Evolutionary conservation across 345 rosid species (phyloP).

Genomic region (Eucalyptus pumila): DNA sequence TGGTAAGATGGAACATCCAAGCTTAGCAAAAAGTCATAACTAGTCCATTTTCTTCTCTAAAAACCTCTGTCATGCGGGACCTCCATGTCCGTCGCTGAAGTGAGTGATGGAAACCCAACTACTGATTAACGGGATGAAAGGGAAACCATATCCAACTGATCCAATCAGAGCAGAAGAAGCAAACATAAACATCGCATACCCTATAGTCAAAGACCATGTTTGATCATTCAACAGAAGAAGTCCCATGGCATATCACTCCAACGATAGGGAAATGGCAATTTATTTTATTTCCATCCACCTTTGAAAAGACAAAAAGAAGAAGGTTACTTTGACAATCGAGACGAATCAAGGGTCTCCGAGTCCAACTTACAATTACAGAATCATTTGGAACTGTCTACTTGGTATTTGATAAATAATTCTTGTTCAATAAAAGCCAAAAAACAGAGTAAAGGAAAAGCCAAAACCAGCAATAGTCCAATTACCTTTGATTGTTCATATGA

Average conservation of each 20-base stretch:
- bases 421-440: background rate
- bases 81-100: background rate
- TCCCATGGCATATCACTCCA: background rate
- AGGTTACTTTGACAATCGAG: background rate
- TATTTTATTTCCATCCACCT: background rate
- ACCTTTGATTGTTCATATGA: background rate
- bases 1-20: background rate
- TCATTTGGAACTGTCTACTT: background rate
- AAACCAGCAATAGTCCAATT: slow-evolving; percentile 7
- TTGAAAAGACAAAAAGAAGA: background rate
- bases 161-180: background rate
- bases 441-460: background rate
- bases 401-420: background rate
- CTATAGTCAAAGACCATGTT: background rate
- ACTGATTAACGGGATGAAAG: background rate
- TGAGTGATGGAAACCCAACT: background rate
- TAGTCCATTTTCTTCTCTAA: background rate
- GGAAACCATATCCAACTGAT: background rate
- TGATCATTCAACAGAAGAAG: background rate
- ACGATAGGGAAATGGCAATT: background rate
- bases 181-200: background rate
- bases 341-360: background rate
- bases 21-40: background rate
- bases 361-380: background rate
- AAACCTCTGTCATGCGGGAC: background rate